Conservation (phyloP, 345 rosid species). For the Eucalyptus virginea region DNA sequence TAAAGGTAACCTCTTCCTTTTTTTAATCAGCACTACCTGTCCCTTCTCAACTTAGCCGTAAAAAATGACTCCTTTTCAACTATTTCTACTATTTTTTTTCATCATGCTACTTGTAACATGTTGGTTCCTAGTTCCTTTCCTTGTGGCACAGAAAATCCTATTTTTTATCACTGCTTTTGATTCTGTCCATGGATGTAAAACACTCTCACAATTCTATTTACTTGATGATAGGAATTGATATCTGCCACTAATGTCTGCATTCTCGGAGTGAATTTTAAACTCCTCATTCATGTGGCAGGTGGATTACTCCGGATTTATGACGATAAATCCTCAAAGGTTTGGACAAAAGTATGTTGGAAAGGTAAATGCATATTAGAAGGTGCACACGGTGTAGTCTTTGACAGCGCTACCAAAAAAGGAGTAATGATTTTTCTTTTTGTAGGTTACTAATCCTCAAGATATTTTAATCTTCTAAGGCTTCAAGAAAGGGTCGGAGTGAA, state of each 20-base stretch:
- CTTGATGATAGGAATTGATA: neutral
- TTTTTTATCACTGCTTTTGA: too few species aligned
- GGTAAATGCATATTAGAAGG: conserved; percentile 22
- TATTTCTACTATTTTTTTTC: too few species aligned
- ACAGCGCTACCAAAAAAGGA: neutral
- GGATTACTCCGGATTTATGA: conserved; percentile 97
- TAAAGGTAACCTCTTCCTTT: too few species aligned
- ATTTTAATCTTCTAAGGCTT: conserved; percentile 92
- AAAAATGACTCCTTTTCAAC: too few species aligned
- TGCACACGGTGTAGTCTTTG: neutral
- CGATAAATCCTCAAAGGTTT: conserved; percentile 96
- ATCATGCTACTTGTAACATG: too few species aligned
- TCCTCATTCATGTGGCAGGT: conserved; percentile 41
- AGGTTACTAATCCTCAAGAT: conserved; percentile 99
- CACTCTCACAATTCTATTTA: too few species aligned
- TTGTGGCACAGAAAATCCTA: too few species aligned
- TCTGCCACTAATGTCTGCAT: too few species aligned
- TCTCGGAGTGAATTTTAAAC: neutral
- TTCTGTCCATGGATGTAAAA: too few species aligned
- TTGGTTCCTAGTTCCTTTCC: too few species aligned
- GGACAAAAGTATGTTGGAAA: conserved; percentile 98
- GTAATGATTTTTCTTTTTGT: neutral
- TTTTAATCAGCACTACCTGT: too few species aligned
- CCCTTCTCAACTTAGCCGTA: too few species aligned
- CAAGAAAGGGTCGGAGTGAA: conserved; percentile 45